A percentile compares a stretch with the other conserved stretches of the same genome.
Conservation (phyloP, 495 filamentous ascomycete genomes). For the Sordaria brevicollis region DNA sequence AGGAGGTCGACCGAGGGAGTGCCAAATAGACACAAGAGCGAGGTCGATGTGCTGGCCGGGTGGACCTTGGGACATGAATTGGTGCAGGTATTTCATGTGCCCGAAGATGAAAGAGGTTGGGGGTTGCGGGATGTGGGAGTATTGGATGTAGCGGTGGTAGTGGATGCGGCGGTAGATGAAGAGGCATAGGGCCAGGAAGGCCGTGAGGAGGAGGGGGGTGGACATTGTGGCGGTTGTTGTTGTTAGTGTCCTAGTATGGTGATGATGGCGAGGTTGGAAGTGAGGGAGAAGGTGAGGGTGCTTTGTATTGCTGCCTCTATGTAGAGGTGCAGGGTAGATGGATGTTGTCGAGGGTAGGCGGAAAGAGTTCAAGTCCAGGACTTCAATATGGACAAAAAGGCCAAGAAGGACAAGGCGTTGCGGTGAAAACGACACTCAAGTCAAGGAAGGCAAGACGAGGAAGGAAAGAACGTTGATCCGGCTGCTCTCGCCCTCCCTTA, state of each 20-base stretch:
- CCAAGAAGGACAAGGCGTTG: not conserved
- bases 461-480: not conserved
- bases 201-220: not conserved
- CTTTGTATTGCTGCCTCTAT: not conserved
- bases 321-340: not conserved
- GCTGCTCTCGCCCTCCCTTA: not conserved
- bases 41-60: slow-evolving; percentile 14
- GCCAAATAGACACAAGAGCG: not conserved
- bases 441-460: not conserved
- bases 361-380: not conserved
- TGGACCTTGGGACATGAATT: slow-evolving; percentile 5
- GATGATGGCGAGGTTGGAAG: not conserved
- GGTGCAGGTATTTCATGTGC: slow-evolving; percentile 17
- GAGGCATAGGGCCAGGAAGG: slow-evolving; percentile 6
- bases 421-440: not conserved
- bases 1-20: slow-evolving; percentile 12
- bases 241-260: too few relatives aligned
- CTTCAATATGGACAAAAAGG: too few relatives aligned
- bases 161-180: slow-evolving; percentile 12
- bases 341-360: too few relatives aligned
- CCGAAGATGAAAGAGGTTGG: slow-evolving; percentile 22
- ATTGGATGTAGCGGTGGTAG: slow-evolving; percentile 19
- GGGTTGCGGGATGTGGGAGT: slow-evolving; percentile 18
- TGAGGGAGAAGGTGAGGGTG: too few relatives aligned
- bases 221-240: slow-evolving; percentile 3